Evolutionary conservation across 2,329 filamentous ascomycete genomes (phyloP).

Genomic region (Tolypocladium tundrense): DNA sequence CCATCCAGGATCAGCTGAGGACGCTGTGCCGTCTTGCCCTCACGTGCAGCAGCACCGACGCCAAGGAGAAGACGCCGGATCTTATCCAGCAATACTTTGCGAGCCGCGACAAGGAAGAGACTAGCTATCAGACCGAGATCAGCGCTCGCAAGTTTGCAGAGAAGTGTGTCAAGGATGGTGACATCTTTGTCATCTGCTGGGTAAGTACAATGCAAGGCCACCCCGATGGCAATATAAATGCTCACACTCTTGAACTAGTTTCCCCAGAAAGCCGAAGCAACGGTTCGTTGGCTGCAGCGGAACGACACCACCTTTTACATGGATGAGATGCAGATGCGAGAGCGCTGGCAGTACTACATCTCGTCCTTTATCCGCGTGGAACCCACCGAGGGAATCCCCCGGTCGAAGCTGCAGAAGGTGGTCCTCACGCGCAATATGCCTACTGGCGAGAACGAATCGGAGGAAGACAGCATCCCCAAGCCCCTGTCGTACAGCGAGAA

Average conservation of each 20-base stretch:
- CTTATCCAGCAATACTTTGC: constrained; percentile 79
- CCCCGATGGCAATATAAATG: not conserved
- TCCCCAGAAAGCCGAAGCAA: constrained; percentile 57
- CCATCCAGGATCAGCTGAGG: constrained; percentile 78
- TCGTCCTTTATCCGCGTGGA: constrained; percentile 84
- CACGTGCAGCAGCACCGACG: constrained; percentile 73
- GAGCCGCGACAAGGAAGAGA: constrained; percentile 72
- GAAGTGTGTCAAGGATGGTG: constrained; percentile 84
- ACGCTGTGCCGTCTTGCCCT: constrained; percentile 72
- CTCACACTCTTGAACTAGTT: constrained; percentile 31
- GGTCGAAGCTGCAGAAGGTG: constrained; percentile 54
- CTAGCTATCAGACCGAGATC: constrained; percentile 82
- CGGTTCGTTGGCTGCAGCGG: constrained; percentile 59
- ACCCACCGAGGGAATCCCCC: constrained; percentile 69
- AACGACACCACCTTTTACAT: constrained; percentile 73
- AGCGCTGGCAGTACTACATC: constrained; percentile 91
- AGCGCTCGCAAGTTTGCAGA: constrained; percentile 86
- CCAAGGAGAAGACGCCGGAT: constrained; percentile 88
- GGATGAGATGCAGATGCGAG: constrained; percentile 75
- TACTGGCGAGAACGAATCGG: constrained; percentile 48
- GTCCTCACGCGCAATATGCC: constrained; percentile 65
- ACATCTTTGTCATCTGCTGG: constrained; percentile 82
- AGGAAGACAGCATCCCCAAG: constrained; percentile 53
- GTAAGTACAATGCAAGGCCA: constrained; percentile 45
- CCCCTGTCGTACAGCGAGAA: constrained; percentile 55